Conservation (phyloP, 768 basidiomycete species). For the Termitomyces sp. region DNA sequence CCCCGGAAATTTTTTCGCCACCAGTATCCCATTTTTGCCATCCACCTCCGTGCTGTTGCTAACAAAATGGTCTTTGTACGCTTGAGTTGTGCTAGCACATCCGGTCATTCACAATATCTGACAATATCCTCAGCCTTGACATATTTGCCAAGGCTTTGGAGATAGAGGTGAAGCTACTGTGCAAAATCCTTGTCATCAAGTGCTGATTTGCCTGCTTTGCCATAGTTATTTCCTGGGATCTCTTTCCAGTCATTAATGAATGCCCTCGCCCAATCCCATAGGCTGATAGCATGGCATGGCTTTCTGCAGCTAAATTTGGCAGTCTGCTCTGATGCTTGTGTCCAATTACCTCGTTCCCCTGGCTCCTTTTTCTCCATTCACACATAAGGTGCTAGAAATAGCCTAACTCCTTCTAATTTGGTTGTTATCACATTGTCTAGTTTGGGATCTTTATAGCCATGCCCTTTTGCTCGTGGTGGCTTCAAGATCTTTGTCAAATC, state of each 20-base stretch:
- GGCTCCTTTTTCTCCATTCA: not conserved
- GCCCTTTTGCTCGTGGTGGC: not conserved
- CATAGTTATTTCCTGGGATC: not conserved
- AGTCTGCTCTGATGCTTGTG: not conserved
- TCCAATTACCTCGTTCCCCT: not conserved
- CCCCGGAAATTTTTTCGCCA: conserved; percentile 17
- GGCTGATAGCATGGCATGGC: not conserved
- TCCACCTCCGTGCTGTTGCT: conserved; percentile 22
- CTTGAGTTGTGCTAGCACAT: conserved; percentile 10
- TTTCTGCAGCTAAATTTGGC: not conserved
- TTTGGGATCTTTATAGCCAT: not conserved
- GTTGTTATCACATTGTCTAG: not conserved
- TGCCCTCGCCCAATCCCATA: not conserved
- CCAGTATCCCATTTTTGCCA: conserved; percentile 19
- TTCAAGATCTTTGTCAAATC: not conserved
- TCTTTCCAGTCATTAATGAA: not conserved
- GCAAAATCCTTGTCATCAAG: conserved; percentile 14
- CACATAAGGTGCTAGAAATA: not conserved
- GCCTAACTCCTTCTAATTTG: not conserved
- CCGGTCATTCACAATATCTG: conserved; percentile 6
- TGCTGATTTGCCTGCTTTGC: not conserved
- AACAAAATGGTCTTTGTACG: conserved; percentile 8
- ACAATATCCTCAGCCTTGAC: conserved; percentile 20
- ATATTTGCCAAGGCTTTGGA: conserved; percentile 21
- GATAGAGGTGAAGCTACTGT: conserved; percentile 11